Conservation (phyloP, 176 grass and related monocot species). For the Zoysia pacifica region DNA sequence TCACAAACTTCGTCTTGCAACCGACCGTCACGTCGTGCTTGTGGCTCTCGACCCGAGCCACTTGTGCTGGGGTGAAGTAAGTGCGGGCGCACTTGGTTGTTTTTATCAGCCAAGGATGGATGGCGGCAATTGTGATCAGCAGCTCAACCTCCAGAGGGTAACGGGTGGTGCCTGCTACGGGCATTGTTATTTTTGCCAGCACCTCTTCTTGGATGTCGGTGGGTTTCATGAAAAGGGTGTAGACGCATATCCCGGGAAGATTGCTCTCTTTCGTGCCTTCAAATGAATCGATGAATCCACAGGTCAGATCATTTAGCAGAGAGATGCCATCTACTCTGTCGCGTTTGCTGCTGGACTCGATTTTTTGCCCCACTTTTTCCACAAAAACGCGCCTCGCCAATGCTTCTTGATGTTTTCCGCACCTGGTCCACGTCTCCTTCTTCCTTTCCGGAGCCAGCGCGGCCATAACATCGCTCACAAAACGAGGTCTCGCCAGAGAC, state of each 20-base stretch:
- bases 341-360: conserved; percentile 56
- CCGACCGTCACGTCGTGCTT: conserved; percentile 41
- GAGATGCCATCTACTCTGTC: conserved; percentile 57
- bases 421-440: conserved; percentile 38
- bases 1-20: conserved; percentile 79
- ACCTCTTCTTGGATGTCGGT: conserved; percentile 63
- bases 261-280: conserved; percentile 53
- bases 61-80: conserved; percentile 59
- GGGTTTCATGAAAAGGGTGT: conserved; percentile 69
- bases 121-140: conserved; percentile 66
- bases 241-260: conserved; percentile 80
- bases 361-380: conserved; percentile 76
- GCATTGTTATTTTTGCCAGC: conserved; percentile 53
- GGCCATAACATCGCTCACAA: conserved; percentile 67
- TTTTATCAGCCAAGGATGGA: conserved; percentile 85
- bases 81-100: conserved; percentile 43
- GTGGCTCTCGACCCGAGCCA: conserved; percentile 45
- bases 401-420: conserved; percentile 52
- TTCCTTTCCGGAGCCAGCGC: conserved; percentile 46
- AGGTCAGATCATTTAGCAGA: conserved; percentile 65
- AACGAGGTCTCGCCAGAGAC: conserved; percentile 83
- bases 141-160: conserved; percentile 75
- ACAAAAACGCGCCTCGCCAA: conserved; percentile 69
- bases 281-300: conserved; percentile 73
- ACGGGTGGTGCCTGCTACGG: conserved; percentile 1